A percentile compares a stretch with the other conserved stretches of the same genome.
Evolutionary conservation across 345 rosid genomes (phyloP).

Genomic region (Arabidopsis arenosa): DNA sequence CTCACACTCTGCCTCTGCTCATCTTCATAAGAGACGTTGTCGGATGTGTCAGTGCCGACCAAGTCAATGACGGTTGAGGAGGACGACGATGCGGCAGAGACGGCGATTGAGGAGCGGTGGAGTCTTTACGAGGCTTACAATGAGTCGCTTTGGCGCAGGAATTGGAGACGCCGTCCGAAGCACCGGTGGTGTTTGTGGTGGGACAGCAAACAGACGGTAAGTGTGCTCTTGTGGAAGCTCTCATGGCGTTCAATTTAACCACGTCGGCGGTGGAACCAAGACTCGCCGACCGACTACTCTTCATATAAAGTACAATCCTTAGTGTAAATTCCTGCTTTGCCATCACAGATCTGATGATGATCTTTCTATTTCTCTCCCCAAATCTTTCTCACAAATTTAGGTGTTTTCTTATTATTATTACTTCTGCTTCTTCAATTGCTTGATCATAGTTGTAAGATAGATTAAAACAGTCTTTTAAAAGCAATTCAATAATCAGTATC

Average conservation of each 20-base stretch:
- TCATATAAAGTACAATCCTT: constrained; percentile 86
- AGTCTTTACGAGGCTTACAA: constrained; percentile 89
- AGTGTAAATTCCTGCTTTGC: constrained; percentile 65
- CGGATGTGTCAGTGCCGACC: constrained; percentile 3
- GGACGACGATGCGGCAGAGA: neutral
- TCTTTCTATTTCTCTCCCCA: constrained; percentile 54
- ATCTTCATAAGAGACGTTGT: constrained; percentile 13
- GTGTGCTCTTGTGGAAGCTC: constrained; percentile 59
- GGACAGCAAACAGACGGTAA: constrained; percentile 95
- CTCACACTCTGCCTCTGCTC: constrained; percentile 14
- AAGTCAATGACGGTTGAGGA: constrained; percentile 34
- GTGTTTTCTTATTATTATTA: constrained; percentile 21
- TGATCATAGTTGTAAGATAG: neutral
- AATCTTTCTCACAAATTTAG: constrained; percentile 82
- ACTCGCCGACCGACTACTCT: constrained; percentile 94
- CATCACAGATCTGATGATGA: constrained; percentile 73
- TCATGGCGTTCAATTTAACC: constrained; percentile 96
- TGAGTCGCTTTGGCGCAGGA: constrained; percentile 87
- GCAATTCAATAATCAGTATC: no score
- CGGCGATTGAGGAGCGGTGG: constrained; percentile 50
- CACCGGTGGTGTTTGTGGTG: constrained; percentile 50
- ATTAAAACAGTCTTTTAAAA: no score
- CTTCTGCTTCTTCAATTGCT: neutral
- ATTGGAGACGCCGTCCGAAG: constrained; percentile 80
- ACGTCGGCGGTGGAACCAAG: constrained; percentile 87